These are phyloP conservation scores for Stachybotrys chartarum DNA, from an alignment of 2,329 filamentous ascomycete genomes.

Conservation along the genomic window DNA sequence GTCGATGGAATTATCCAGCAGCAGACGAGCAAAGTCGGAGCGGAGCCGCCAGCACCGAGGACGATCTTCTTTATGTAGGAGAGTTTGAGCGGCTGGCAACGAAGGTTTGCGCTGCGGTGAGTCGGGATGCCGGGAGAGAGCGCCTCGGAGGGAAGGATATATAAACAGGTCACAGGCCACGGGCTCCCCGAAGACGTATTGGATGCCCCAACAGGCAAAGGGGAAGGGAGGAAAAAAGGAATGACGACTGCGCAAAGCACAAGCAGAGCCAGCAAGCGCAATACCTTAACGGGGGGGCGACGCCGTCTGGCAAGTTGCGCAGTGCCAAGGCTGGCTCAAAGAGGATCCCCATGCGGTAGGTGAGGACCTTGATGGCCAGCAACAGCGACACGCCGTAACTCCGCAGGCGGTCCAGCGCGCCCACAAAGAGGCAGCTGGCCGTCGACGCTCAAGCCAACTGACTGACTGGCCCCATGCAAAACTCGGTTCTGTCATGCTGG, in stretches of 20 bases:
- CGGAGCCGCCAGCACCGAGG: background rate
- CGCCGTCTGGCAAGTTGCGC: background rate
- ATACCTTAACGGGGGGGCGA: no score
- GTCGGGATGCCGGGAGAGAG: background rate
- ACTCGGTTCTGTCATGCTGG: no score
- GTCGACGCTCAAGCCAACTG: no score
- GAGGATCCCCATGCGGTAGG: background rate
- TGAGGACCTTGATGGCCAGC: constrained; percentile 14
- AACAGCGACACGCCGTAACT: background rate
- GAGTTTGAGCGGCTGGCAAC: background rate
- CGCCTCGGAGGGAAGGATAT: background rate
- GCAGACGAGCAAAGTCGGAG: background rate
- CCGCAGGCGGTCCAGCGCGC: background rate
- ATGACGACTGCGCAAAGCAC: background rate
- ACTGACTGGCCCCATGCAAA: no score
- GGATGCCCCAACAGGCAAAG: background rate
- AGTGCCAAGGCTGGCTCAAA: background rate
- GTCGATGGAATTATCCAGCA: background rate
- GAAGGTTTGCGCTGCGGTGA: background rate
- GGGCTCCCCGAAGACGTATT: no score
- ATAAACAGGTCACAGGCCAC: background rate
- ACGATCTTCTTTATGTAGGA: background rate
- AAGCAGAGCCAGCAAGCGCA: background rate
- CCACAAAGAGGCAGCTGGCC: background rate
- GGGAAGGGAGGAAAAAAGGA: background rate